A percentile compares a stretch with the other conserved stretches of the same genome.
Conservation (phyloP, 1,284 basidiomycete species). For the Fistulinella staudtii region DNA sequence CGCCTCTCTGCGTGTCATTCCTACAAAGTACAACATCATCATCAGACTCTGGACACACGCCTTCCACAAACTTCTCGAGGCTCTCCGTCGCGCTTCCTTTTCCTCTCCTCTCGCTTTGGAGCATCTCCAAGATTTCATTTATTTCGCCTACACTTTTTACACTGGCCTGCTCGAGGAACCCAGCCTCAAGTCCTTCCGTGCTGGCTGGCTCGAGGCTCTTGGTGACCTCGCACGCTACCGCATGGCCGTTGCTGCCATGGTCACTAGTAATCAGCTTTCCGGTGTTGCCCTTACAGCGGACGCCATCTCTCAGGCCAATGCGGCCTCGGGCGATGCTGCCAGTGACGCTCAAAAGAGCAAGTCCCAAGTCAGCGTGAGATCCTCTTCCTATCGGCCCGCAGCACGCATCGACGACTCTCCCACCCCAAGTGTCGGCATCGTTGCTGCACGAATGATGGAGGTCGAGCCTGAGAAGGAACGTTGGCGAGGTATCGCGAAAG, state of each 20-base stretch:
- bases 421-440: conserved; percentile 79
- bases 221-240: conserved; percentile 94
- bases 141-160: conserved; percentile 94
- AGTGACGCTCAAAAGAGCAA: conserved; percentile 18
- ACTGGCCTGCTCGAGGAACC: conserved; percentile 85
- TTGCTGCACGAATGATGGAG: conserved; percentile 83
- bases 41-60: conserved; percentile 89
- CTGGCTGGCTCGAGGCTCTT: conserved; percentile 92
- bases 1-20: conserved; percentile 82
- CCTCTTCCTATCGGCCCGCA: conserved; percentile 49
- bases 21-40: conserved; percentile 93
- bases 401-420: conserved; percentile 64
- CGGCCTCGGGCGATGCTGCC: conserved; percentile 24
- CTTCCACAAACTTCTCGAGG: conserved; percentile 88
- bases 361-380: conserved; percentile 33
- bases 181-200: conserved; percentile 65
- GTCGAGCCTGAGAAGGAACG: conserved; percentile 89
- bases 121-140: conserved; percentile 87
- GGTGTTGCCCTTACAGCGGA: conserved; percentile 45
- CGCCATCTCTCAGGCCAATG: conserved; percentile 41
- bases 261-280: conserved; percentile 42
- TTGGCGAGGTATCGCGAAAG: conserved; percentile 86
- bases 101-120: conserved; percentile 61
- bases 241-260: conserved; percentile 84
- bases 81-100: conserved; percentile 78